Conservation (phyloP, 805 yeast species). For the Isabelozyma gotoi region DNA sequence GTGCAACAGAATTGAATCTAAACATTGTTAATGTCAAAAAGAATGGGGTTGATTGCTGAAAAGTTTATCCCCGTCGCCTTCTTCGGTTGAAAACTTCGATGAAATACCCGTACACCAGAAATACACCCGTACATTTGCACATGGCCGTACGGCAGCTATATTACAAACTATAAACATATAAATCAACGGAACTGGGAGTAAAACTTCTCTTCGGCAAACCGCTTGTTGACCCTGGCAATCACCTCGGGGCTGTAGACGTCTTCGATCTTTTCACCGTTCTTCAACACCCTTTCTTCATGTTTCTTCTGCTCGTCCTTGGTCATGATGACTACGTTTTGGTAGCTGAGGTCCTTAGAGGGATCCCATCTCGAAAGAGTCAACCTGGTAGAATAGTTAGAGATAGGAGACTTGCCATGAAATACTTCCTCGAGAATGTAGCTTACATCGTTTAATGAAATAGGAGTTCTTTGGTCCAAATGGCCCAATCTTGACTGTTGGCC, state of each 20-base stretch:
- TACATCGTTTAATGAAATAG: slow-evolving; percentile 68
- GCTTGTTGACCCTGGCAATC: slow-evolving; percentile 51
- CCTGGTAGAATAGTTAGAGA: slow-evolving; percentile 78
- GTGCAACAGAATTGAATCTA: not conserved
- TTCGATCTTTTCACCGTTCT: slow-evolving; percentile 60
- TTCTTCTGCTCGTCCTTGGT: slow-evolving; percentile 81
- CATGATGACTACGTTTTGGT: slow-evolving; percentile 83
- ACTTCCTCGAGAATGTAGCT: slow-evolving; percentile 88
- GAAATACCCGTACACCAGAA: not conserved
- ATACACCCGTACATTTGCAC: too few species aligned
- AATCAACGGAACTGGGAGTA: slow-evolving; percentile 55
- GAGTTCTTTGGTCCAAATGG: slow-evolving; percentile 69
- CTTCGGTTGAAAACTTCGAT: too few species aligned
- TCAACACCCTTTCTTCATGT: slow-evolving; percentile 77
- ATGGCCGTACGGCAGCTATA: too few species aligned
- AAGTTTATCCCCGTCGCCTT: too few species aligned
- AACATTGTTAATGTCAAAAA: not conserved
- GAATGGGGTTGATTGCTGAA: too few species aligned
- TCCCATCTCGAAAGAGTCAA: slow-evolving; percentile 86
- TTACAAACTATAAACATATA: not conserved
- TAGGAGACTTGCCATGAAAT: slow-evolving; percentile 87
- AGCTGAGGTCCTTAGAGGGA: slow-evolving; percentile 57
- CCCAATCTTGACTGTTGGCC: slow-evolving; percentile 86
- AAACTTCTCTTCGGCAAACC: slow-evolving; percentile 75
- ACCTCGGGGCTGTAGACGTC: slow-evolving; percentile 66